Evolutionary conservation across 225 moss, liverwort and hornwort species (phyloP).

Genomic region (Takakia lepidozioides): DNA sequence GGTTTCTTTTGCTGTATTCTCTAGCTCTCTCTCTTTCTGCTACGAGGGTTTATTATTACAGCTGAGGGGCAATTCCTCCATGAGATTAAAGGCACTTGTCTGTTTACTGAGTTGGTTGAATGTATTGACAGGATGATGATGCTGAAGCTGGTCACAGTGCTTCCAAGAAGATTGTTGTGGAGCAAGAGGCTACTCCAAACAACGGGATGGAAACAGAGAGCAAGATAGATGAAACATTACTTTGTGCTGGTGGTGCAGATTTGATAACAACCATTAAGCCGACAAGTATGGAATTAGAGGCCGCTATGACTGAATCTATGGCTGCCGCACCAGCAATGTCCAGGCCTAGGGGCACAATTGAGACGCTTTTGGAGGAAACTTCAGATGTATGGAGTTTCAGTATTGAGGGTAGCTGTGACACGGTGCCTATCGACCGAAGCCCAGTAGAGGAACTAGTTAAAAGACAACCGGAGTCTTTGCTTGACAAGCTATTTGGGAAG

Average conservation of each 20-base stretch:
- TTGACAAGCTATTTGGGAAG: constrained; percentile 80
- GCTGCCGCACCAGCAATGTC: too few species aligned
- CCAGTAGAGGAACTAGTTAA: constrained; percentile 41
- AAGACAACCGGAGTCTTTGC: constrained; percentile 62
- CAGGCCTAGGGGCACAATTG: constrained; percentile 28
- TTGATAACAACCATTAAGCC: constrained; percentile 31
- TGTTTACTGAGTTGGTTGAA: too few species aligned
- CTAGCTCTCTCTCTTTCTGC: too few species aligned
- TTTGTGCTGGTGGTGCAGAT: constrained; percentile 29
- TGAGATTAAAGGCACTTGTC: too few species aligned
- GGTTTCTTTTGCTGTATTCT: too few species aligned
- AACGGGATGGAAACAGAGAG: constrained; percentile 17
- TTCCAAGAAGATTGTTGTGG: constrained; percentile 26
- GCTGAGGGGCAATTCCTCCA: too few species aligned
- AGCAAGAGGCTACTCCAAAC: constrained; percentile 21
- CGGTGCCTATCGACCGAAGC: constrained; percentile 40
- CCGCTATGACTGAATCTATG: too few species aligned
- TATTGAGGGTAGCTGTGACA: constrained; percentile 32
- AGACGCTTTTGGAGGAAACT: constrained; percentile 21
- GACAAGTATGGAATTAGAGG: constrained; percentile 38
- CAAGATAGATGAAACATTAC: constrained; percentile 33
- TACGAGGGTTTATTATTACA: too few species aligned
- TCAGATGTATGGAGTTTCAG: constrained; percentile 37
- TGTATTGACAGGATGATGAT: constrained; percentile 48
- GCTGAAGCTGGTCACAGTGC: constrained; percentile 32